Evolutionary conservation across 495 filamentous ascomycete genomes (phyloP), one percentile per base, ranked within the genome.

Genomic region (Penicillium roqueforti): DNA sequence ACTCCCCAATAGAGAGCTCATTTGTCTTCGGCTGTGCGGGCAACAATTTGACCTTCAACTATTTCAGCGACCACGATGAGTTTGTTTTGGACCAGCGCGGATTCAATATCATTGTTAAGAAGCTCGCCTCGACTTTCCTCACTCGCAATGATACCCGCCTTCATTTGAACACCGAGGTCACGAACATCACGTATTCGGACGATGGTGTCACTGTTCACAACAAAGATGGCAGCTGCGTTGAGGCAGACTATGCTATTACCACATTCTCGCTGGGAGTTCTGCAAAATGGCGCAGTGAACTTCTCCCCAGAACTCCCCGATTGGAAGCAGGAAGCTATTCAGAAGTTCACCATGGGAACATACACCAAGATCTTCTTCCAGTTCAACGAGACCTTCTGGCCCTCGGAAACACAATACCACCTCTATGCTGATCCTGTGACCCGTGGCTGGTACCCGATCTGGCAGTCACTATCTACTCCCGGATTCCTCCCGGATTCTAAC

Each of bases 301-400:
- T 91, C 66, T 59, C 68, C 3, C 87, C 87, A 0, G 62, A 67
- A 9, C 72, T 90, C 0, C 87, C 87, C 1, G 67, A 68, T 8
- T 89, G 85, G 86, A 90, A 91, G 61, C 73, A 77, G 19, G 76
- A 76, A 20, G 83, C 81, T 10, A 85, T 89, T 57, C 78, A 81
- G 3, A 80, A 78, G 37, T 87, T 88, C 67, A 74, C 78, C 50
- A 87, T 91, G 81, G 86, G 81, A 22, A 89, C 83, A 3, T 91
- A 89, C 72, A 90, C 85, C 55, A 90, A 89, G 63, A 84, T 90
- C 58, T 90, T 90, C 74, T 68, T 89, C 29, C 86, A 87, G 45
- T 91, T 89, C 65, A 76, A 80, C 52, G 69, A 84, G 32, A 80
- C 82, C 7, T 91, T 89, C 69, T 91, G 87, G 87, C 79, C 85